Evolutionary conservation across 2,329 filamentous ascomycete genomes (phyloP), one percentile per base, ranked within the genome.

Genomic region (Monilinia aucupariae): DNA sequence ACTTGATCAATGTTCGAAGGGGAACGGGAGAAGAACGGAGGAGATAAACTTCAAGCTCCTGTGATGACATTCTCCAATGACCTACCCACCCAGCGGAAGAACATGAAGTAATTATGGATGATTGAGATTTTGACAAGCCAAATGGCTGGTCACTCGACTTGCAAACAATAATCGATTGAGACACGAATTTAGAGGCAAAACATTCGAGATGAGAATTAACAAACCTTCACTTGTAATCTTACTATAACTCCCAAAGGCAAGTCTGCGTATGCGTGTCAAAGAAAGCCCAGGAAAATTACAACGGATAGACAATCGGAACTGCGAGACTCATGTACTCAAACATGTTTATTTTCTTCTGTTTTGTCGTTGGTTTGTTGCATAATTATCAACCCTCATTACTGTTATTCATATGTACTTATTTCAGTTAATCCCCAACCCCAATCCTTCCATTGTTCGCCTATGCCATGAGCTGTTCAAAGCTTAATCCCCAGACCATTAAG

Each of bases 401-500:
- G 15, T 27, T 12, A 4, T 27, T 25, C 15, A 8, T 25, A 5
- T 25, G 25, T 54, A 30, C 43, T 10, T 25, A 30, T 54, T 30
- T 39, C 22, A 25, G 10, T 43, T 30, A 4, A 15, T n/a, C 20
- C 8, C 5, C 9, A 3, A 5, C 39, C 25, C 20, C 12, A 10
- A 5, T 34, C 30, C 20, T 9, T 34, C 41, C 8, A 7, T 17
- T 47, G 1, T 47, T 25, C 27, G 20, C 41, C n/a, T 17, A 17
- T 32, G 9, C 13, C 30, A 7, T 58, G 15, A 30, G 12, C 15
- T 20, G 9, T 17, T 43, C 25, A 68, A 47, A 69, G 68, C 62
- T 64, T 67, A 47, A 74, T 67, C 4, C 60, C 58, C 47, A 74
- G 61, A 49, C 74, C 68, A 69, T 74, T 71, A n/a, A 71, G 75